Conservation (phyloP, 2,329 filamentous ascomycete genomes). For the Talaromyces sp. region DNA sequence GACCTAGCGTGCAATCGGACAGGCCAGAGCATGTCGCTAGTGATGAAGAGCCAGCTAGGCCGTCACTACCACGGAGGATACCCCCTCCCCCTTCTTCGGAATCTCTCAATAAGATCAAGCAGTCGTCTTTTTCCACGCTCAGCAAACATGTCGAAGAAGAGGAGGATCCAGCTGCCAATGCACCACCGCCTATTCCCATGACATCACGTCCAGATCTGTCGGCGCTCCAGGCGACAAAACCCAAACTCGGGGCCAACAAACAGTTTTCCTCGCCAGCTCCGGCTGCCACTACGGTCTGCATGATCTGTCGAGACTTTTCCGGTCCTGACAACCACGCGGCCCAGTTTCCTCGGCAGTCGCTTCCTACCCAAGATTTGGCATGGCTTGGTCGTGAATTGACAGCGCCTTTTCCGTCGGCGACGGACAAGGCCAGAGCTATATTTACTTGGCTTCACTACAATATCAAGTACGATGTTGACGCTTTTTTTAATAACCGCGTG, state of each 20-base stretch:
- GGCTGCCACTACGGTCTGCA: constrained; percentile 48
- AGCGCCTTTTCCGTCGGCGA: constrained; percentile 70
- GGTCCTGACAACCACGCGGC: constrained; percentile 72
- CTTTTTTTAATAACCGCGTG: constrained; percentile 71
- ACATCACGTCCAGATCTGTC: constrained; percentile 56
- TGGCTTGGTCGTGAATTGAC: constrained; percentile 78
- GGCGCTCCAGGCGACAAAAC: constrained; percentile 52
- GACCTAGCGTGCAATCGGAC: neutral
- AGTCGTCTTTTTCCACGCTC: constrained; percentile 46
- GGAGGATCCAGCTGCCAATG: constrained; percentile 19
- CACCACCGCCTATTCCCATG: constrained; percentile 49
- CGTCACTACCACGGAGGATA: constrained; percentile 24
- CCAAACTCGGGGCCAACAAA: constrained; percentile 26
- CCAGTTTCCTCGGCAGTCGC: constrained; percentile 65
- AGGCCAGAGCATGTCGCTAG: constrained; percentile 11
- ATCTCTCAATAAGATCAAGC: constrained; percentile 31
- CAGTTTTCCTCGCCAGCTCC: constrained; percentile 11
- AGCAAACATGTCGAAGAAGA: constrained; percentile 31
- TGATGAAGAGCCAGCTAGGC: constrained; percentile 14
- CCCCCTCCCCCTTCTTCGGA: constrained; percentile 32
- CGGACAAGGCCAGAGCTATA: constrained; percentile 87
- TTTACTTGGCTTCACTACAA: constrained; percentile 97
- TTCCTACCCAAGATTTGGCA: constrained; percentile 64
- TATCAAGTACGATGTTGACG: constrained; percentile 73
- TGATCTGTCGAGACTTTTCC: constrained; percentile 84